Evolutionary conservation across 352 stramenopile species (phyloP), one percentile per base, ranked within the genome.

Genomic region (Phytophthora sp.): DNA sequence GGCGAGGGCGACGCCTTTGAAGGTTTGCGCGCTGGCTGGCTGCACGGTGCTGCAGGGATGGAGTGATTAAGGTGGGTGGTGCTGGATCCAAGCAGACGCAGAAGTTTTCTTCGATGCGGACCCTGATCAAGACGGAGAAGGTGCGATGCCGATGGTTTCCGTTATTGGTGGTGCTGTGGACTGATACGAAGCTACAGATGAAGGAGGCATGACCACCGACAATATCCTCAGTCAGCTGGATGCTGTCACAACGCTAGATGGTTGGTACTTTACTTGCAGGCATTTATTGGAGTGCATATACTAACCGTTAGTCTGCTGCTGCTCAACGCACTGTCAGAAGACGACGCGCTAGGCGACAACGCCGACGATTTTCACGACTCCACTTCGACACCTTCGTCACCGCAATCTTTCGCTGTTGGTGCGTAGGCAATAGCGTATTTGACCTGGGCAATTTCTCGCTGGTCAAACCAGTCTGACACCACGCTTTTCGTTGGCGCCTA

Each of bases 151-250:
- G 37, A 26, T 42, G 15, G 17, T 45, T 28, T 27, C 49, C 1
- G n/a, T 23, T 34, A 15, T 27, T 32, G 23, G 15, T 6, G n/a
- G 6, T 34, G 18, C 10, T 5, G 2, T 35, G 13, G 45, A n/a
- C n/a, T n/a, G n/a, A n/a, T n/a, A n/a, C n/a, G n/a, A n/a, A n/a
- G n/a, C 2, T 20, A 9, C 12, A 70, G 67, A 21, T n/a, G 0
- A 44, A 8, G 49, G 24, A n/a, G 64, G 43, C n/a, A 20, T 70
- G 27, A 68, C 53, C 12, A 49, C 66, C 26, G 73, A 82, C 8
- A 60, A 72, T 18, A 64, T 82, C 30, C 48, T 84, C 1, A 69
- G 70, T 9, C 72, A 82, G 31, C 23, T 82, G 7, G 66, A 82
- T 28, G 61, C 58, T 2, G 54, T 75, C 7, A 78, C 65, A 30